Base-by-base conservation (phyloP, 495 filamentous ascomycete genomes). In the Penicillium antarcticum region DNA sequence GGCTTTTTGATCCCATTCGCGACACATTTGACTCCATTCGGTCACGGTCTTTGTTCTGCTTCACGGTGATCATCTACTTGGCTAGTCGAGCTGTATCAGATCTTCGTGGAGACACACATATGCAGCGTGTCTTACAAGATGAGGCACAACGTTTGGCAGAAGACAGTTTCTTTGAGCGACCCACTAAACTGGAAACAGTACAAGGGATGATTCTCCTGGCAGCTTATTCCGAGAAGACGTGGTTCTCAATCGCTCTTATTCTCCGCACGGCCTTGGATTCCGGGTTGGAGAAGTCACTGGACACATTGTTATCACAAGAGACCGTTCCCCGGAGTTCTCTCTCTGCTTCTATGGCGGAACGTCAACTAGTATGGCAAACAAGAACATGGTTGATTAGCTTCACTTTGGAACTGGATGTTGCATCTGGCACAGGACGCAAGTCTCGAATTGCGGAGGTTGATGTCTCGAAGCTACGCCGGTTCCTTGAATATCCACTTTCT, bases 21-120 rank as follows among this genome's bases (percentile, higher is more conserved):
- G 71, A 74, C 34, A 74, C 71, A 19, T 74, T 74, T 19, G 71
- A 74, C 44, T 74, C 71, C 4, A 66, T 74, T 37, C 63, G 71
- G 5, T 71, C 68, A 37, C 68, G 71, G 11, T 74, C 71, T 1
- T 51, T 74, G 21, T 74, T 74, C 26, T 74, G 71, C 46, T 74
- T 74, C 29, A 70, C 71, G 0, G 71, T 74, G 1, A 73, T 74
- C 8, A 67, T 74, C 19, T 74, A 73, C 39, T 55, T 74, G 5
- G 68, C 71, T 7, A 73, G 71, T 43, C 68, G 71, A 0, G 71
- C 69, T 2, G 69, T 70, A 8, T 48, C 63, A 5, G 71, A 74
- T 11, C 31, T 70, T 18, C 69, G 70, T 13, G 58, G 60, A n/a
- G 62, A 74, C 17, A 68, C 58, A 1, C 68, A 74, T 42, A 53